These are phyloP conservation scores for Pilaira anomala DNA, from an alignment of 192 early-diverging fungal species.

Conservation along the genomic window DNA sequence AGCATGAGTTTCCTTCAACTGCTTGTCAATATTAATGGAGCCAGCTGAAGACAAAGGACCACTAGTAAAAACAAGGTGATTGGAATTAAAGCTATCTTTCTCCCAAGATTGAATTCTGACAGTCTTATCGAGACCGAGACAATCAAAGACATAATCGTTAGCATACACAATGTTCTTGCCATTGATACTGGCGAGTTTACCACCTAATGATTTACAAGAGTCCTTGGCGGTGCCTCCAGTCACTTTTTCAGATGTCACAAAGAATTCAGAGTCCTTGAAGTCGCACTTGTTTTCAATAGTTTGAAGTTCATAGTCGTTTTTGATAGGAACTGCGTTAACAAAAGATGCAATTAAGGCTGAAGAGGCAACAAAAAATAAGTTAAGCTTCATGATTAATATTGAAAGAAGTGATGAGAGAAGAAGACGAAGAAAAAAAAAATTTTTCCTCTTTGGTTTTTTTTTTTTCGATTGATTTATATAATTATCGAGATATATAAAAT, in stretches of 20 bases:
- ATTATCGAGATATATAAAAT: no score
- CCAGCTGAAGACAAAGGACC: not conserved
- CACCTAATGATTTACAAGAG: not conserved
- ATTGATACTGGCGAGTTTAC: not conserved
- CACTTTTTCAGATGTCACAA: not conserved
- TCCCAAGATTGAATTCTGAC: constrained; percentile 7
- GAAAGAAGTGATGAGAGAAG: no score
- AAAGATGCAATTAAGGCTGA: not conserved
- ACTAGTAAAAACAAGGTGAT: not conserved
- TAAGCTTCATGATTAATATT: not conserved
- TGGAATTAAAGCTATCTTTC: not conserved
- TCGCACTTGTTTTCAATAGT: not conserved
- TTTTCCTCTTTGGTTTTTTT: not conserved
- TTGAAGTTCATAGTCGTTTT: not conserved
- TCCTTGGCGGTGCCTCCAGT: not conserved
- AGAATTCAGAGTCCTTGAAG: not conserved
- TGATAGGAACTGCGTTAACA: not conserved
- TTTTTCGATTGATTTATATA: not conserved
- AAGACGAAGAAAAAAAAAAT: no score
- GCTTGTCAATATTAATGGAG: not conserved
- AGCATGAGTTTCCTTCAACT: not conserved
- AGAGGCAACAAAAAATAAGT: not conserved
- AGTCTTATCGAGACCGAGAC: not conserved
- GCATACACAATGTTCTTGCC: not conserved
- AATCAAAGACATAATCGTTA: not conserved